These are phyloP conservation scores for Starmerella sp. DNA, from an alignment of 805 yeast species.

Conservation along the genomic window DNA sequence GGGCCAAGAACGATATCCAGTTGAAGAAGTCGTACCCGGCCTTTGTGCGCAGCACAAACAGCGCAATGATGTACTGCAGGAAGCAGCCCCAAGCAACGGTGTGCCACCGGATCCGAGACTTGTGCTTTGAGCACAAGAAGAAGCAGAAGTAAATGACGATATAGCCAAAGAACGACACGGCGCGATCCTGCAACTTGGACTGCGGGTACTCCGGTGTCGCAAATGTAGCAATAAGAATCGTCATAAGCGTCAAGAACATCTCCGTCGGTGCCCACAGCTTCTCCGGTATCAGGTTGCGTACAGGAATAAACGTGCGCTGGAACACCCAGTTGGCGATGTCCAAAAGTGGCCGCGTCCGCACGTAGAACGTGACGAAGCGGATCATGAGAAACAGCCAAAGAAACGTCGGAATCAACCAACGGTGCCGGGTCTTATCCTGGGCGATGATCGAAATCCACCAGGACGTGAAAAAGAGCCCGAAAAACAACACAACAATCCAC, in stretches of 20 bases:
- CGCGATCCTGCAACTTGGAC: slow-evolving; percentile 42
- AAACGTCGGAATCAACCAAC: slow-evolving; percentile 50
- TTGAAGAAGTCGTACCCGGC: slow-evolving; percentile 52
- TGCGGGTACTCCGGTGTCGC: slow-evolving; percentile 37
- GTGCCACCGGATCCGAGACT: slow-evolving; percentile 42
- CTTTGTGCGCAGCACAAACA: slow-evolving; percentile 49
- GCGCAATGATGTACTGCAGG: slow-evolving; percentile 48
- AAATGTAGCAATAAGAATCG: slow-evolving; percentile 45
- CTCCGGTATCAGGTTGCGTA: slow-evolving; percentile 32
- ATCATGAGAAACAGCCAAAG: slow-evolving; percentile 42
- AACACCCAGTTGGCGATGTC: slow-evolving; percentile 27
- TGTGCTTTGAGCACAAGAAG: slow-evolving; percentile 37
- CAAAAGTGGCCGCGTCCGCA: slow-evolving; percentile 31
- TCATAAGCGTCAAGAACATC: slow-evolving; percentile 36
- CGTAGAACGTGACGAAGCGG: slow-evolving; percentile 42
- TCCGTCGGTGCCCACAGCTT: slow-evolving; percentile 37
- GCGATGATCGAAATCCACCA: slow-evolving; percentile 49
- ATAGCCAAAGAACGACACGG: slow-evolving; percentile 46
- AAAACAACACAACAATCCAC: slow-evolving; percentile 26
- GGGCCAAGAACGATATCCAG: slow-evolving; percentile 47
- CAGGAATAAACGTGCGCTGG: slow-evolving; percentile 24
- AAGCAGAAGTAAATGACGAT: slow-evolving; percentile 38
- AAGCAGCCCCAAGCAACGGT: slow-evolving; percentile 50
- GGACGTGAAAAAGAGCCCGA: slow-evolving; percentile 37
- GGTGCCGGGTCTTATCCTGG: slow-evolving; percentile 38